Evolutionary conservation across 495 filamentous ascomycete genomes (phyloP).

Genomic region (Aspergillus kassunensis): DNA sequence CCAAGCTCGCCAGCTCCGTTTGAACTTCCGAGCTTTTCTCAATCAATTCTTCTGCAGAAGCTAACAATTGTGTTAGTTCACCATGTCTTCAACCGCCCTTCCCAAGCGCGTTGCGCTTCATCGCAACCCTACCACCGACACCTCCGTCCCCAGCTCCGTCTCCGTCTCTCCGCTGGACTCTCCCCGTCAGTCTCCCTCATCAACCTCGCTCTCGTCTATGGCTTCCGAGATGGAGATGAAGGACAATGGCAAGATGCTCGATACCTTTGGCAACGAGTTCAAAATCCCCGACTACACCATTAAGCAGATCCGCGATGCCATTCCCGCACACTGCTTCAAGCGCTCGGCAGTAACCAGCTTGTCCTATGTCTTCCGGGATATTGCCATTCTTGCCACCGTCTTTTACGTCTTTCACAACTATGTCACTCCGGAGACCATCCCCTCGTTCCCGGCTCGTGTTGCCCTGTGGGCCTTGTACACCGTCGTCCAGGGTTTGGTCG

Average conservation of each 20-base stretch:
- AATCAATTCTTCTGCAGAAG: too few species aligned
- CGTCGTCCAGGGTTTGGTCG: slow-evolving; percentile 61
- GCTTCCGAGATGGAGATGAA: slow-evolving; percentile 52
- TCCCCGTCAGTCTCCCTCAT: slow-evolving; percentile 74
- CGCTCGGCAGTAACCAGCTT: slow-evolving; percentile 58
- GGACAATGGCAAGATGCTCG: slow-evolving; percentile 53
- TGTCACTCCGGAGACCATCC: slow-evolving; percentile 60
- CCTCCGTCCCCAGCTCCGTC: slow-evolving; percentile 59
- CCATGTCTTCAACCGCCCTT: slow-evolving; percentile 60
- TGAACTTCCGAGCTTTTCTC: background rate
- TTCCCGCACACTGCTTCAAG: slow-evolving; percentile 61
- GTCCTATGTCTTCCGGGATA: slow-evolving; percentile 60
- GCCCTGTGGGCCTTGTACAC: slow-evolving; percentile 59
- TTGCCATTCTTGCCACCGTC: slow-evolving; percentile 49
- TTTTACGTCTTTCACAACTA: slow-evolving; percentile 64
- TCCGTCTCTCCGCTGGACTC: slow-evolving; percentile 63
- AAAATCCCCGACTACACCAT: slow-evolving; percentile 67
- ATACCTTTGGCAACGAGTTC: slow-evolving; percentile 67
- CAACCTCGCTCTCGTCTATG: slow-evolving; percentile 88
- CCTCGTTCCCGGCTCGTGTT: slow-evolving; percentile 45
- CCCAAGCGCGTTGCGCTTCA: slow-evolving; percentile 52
- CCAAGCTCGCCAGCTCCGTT: too few species aligned
- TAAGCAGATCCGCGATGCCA: slow-evolving; percentile 64
- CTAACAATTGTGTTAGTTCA: too few species aligned
- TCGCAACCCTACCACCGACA: slow-evolving; percentile 48